Percentiles rank a stretch among this genome's conserved stretches.
Conservation (phyloP, 192 early-diverging fungal genomes). For the Coemansia sp. region DNA sequence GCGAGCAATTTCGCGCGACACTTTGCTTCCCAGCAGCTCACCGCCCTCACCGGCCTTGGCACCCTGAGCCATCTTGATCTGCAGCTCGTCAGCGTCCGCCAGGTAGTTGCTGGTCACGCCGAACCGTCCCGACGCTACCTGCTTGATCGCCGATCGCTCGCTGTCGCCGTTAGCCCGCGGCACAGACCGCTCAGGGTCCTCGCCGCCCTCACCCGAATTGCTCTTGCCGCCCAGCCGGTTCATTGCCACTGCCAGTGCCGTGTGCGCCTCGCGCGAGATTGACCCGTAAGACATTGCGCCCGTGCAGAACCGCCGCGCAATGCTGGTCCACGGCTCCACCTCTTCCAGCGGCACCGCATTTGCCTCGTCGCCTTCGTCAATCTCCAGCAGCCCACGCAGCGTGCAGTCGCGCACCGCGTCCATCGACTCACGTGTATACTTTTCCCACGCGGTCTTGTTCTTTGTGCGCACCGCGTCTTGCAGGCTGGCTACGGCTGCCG, state of each 20-base stretch:
- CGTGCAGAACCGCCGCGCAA: constrained; percentile 95
- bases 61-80: constrained; percentile 99
- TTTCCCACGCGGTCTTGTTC: constrained; percentile 84
- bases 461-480: constrained; percentile 95
- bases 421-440: constrained; percentile 77
- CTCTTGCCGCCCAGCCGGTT: constrained; percentile 95
- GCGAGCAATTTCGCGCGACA: constrained; percentile 74
- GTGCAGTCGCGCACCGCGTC: constrained; percentile 90
- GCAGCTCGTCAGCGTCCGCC: constrained; percentile 93
- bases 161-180: constrained; percentile 72
- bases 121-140: constrained; percentile 97
- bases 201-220: constrained; percentile 99
- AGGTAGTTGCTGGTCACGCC: constrained; percentile 96
- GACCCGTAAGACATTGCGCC: constrained; percentile 99
- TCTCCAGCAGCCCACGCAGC: constrained; percentile 91
- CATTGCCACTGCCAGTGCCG: constrained; percentile 91
- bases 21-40: constrained; percentile 73
- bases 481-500: constrained; percentile 80
- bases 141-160: constrained; percentile 95
- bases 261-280: constrained; percentile 93
- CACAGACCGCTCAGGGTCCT: constrained; percentile 84
- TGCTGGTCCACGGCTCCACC: constrained; percentile 96
- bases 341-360: constrained; percentile 80
- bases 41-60: constrained; percentile 99
- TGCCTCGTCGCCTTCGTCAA: constrained; percentile 58